phyloP scores from a whole-genome alignment of 176 grass and related monocot genomes.

The Aegilops bicornis region DNA sequence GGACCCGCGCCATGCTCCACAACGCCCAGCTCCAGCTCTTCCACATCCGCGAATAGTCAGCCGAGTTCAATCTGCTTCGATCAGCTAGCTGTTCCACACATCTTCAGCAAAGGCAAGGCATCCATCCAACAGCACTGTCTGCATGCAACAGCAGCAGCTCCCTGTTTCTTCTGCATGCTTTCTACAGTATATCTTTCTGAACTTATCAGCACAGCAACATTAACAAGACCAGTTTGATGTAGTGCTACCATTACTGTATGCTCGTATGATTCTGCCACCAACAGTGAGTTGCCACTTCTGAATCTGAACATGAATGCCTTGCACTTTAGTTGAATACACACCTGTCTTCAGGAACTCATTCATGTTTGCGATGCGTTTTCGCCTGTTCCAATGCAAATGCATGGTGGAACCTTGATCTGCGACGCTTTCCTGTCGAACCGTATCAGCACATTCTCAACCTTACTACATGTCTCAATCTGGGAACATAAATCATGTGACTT shows the following conservation, averaged over 20 bases:
- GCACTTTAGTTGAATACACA: background rate
- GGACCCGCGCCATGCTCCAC: constrained; percentile 53
- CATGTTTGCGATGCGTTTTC: background rate
- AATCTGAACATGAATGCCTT: background rate
- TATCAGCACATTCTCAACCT: constrained; percentile 71
- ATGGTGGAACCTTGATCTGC: constrained; percentile 70
- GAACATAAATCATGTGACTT: background rate
- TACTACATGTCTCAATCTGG: constrained; percentile 94
- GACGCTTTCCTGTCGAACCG: constrained; percentile 72
- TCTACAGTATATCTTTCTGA: background rate
- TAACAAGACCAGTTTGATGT: background rate
- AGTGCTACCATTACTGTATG: background rate
- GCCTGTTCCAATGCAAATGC: constrained; percentile 79
- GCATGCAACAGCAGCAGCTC: constrained; percentile 9
- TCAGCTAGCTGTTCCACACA: constrained; percentile 1
- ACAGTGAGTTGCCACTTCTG: background rate
- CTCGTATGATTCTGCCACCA: background rate
- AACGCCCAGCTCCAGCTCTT: constrained; percentile 82
- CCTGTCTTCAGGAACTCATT: too few relatives aligned
- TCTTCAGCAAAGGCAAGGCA: background rate
- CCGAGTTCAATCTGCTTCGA: background rate
- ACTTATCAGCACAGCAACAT: background rate
- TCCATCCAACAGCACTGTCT: background rate
- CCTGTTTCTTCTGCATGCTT: background rate
- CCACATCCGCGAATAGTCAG: constrained; percentile 35